Percentiles rank a stretch among this genome's conserved stretches.
Conservation (phyloP, 257 asterid genomes). For the Gardenia jasminoides region DNA sequence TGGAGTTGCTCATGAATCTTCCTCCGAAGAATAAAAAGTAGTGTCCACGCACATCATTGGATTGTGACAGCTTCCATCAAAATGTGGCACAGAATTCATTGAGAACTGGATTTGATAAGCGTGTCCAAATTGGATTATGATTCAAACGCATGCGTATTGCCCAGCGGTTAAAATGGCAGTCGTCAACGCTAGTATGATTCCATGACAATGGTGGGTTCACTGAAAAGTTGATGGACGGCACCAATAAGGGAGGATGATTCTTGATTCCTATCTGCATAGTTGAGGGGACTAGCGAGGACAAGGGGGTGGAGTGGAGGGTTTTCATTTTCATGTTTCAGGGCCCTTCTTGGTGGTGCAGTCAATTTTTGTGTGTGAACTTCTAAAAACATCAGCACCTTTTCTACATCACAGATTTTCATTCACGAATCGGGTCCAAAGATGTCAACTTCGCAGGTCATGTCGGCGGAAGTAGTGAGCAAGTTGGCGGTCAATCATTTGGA, state of each 20-base stretch:
- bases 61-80: background rate
- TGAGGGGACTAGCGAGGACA: no score
- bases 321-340: background rate
- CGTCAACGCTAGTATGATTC: background rate
- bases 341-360: background rate
- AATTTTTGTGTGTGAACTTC: no score
- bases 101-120: no score
- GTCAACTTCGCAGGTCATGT: background rate
- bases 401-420: background rate
- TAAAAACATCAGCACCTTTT: no score
- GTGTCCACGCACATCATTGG: no score
- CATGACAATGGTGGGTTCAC: background rate
- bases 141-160: background rate
- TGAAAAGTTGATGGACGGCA: background rate
- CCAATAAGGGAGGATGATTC: background rate
- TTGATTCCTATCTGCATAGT: background rate
- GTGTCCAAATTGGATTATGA: background rate
- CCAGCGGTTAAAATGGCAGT: background rate
- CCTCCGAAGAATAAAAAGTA: no score
- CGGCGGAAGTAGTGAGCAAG: background rate
- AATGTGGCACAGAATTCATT: background rate
- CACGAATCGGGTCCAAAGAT: background rate
- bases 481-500: constrained; percentile 29
- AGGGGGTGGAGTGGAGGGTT: background rate
- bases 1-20: no score